Conservation (phyloP, 1,284 basidiomycete genomes). For the Cryptococcus jaspeensis region DNA sequence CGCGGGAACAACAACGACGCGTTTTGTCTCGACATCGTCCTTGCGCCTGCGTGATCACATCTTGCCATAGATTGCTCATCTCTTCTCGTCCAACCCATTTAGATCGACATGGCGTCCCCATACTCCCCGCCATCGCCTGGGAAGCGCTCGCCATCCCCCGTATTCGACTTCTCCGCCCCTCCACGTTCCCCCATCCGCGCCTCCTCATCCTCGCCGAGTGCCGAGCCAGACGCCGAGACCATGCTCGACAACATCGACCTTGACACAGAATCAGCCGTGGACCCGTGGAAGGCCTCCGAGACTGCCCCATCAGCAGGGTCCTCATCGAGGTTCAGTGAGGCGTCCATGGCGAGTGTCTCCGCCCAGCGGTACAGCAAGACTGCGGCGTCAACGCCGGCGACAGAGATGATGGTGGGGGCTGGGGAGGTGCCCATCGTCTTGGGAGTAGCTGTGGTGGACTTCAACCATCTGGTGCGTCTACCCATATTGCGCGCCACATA, state of each 20-base stretch:
- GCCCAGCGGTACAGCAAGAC: slow-evolving; percentile 5
- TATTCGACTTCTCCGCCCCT: slow-evolving; percentile 10
- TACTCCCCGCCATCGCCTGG: background rate
- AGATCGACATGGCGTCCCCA: slow-evolving; percentile 2
- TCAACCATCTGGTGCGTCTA: slow-evolving; percentile 74
- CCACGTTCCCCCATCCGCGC: background rate
- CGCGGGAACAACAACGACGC: no score
- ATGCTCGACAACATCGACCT: slow-evolving; percentile 15
- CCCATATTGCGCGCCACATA: slow-evolving; percentile 1
- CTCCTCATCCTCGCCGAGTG: background rate
- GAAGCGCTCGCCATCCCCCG: slow-evolving; percentile 3
- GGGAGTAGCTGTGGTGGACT: slow-evolving; percentile 83
- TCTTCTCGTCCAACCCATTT: no score
- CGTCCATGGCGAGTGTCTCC: slow-evolving; percentile 7
- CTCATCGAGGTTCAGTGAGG: slow-evolving; percentile 1
- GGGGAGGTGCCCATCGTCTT: slow-evolving; percentile 53
- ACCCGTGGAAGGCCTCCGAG: slow-evolving; percentile 10
- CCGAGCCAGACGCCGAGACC: background rate
- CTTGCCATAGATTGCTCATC: background rate
- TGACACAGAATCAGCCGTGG: slow-evolving; percentile 7
- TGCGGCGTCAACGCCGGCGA: slow-evolving; percentile 4
- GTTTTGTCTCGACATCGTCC: no score
- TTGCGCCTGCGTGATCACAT: no score
- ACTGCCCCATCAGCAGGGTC: background rate
- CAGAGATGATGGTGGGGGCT: slow-evolving; percentile 1